Base-by-base conservation (phyloP, 176 grass and related monocot genomes). In the Ananas comosus region DNA sequence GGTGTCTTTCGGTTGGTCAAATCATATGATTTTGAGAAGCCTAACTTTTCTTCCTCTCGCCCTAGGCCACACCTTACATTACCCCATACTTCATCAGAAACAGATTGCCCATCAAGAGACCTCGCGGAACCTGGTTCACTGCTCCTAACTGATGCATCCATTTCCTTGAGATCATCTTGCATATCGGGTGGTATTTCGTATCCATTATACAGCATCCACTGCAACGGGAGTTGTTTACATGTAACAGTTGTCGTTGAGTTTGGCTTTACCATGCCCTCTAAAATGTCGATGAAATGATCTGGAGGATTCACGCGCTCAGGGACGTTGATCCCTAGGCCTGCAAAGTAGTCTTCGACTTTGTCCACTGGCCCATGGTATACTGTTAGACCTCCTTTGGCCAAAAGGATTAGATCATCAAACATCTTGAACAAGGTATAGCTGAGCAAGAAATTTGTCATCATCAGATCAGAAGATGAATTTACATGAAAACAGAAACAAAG, bases 381-480 rank as follows among this genome's bases (percentile, higher is more conserved):
- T 85, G 82, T 82, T 71, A 91, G 82, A 51, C 88, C 88, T 64
- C 88, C 88, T 80, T 83, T 91, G 83, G 88, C 85, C 85, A 91
- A 77, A 77, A 91, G 85, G 68, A 91, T 82, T 65, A 91, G 82
- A 71, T 91, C 82, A 14, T 91, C 85, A 76, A 87, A 91, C 81
- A 87, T 87, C 72, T 80, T 87, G 88, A 87, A 87, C 76, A 91
- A 82, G 71, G 76, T 85, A 72, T 87, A 91, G 85, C 88, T 91
- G 85, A 68, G n/a, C 48, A 80, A 25, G 53, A 76, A 69, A 79
- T 64, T 47, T 51, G 65, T 50, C 8, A 12, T 17, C 12, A 75
- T 77, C 66, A 82, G 56, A 74, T 70, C 29, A 86, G 14, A 12
- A 78, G 79, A 61, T 61, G 61, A 64, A 61, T 74, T 53, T 18